Percentiles rank a stretch among this genome's conserved stretches.
Evolutionary conservation across 1,284 basidiomycete genomes (phyloP).

Genomic region (Trametes pubescens): DNA sequence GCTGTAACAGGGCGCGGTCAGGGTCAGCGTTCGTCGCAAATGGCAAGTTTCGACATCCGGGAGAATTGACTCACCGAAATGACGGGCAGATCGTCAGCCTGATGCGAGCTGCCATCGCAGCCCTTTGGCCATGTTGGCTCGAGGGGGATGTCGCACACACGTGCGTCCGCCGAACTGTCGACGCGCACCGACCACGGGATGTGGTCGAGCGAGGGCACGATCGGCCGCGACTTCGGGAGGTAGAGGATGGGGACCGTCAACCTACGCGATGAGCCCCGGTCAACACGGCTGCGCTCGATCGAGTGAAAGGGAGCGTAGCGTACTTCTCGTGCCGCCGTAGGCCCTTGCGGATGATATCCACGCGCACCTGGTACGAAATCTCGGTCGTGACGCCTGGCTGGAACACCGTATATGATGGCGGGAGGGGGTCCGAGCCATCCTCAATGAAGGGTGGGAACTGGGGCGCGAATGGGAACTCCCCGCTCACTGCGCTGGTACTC

Average conservation of each 20-base stretch:
- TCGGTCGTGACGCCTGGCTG: conserved; percentile 49
- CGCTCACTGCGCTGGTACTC: conserved; percentile 38
- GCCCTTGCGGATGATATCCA: conserved; percentile 52
- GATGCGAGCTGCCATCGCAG: conserved; percentile 11
- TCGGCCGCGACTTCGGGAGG: conserved; percentile 51
- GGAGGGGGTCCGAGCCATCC: conserved; percentile 42
- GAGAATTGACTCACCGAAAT: conserved; percentile 33
- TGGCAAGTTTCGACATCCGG: neutral
- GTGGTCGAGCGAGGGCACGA: conserved; percentile 42
- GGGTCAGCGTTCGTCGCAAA: conserved; percentile 8
- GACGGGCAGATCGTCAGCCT: conserved; percentile 30
- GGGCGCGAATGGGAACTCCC: conserved; percentile 49
- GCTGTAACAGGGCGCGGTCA: conserved; percentile 36
- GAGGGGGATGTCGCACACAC: conserved; percentile 34
- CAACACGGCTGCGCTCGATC: conserved; percentile 11
- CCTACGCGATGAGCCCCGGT: conserved; percentile 19
- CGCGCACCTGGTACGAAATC: conserved; percentile 49
- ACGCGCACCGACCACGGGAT: conserved; percentile 32
- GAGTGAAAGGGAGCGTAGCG: conserved; percentile 32
- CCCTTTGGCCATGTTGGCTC: conserved; percentile 38
- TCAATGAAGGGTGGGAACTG: conserved; percentile 48
- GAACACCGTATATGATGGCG: conserved; percentile 50
- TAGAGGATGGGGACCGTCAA: conserved; percentile 38
- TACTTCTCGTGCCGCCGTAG: conserved; percentile 53
- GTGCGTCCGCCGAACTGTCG: conserved; percentile 16